These are phyloP conservation scores for Aaosphaeria arxii DNA, from an alignment of 2,329 filamentous ascomycete genomes.

Conservation along the genomic window DNA sequence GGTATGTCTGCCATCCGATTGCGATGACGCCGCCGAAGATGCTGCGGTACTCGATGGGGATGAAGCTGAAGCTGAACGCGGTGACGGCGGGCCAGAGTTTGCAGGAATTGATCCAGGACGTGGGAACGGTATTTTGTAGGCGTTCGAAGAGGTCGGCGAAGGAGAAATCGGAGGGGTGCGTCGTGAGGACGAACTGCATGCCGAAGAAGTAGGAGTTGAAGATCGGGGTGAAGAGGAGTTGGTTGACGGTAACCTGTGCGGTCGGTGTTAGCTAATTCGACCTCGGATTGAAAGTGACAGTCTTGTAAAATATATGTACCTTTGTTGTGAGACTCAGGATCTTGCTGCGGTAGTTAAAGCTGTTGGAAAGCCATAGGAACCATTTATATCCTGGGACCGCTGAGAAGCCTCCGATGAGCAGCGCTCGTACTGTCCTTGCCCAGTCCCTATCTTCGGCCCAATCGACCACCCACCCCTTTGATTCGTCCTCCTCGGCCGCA, in stretches of 20 bases:
- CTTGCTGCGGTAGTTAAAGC: slow-evolving; percentile 81
- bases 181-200: slow-evolving; percentile 47
- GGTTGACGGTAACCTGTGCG: slow-evolving; percentile 69
- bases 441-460: slow-evolving; percentile 45
- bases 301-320: slow-evolving; percentile 12
- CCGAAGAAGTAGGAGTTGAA: slow-evolving; percentile 54
- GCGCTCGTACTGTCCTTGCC: slow-evolving; percentile 63
- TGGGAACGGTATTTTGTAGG: slow-evolving; percentile 71
- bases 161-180: slow-evolving; percentile 36
- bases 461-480: slow-evolving; percentile 35
- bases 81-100: slow-evolving; percentile 89
- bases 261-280: neutral
- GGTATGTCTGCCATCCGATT: slow-evolving; percentile 89
- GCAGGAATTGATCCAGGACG: slow-evolving; percentile 72
- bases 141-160: slow-evolving; percentile 64
- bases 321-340: slow-evolving; percentile 70
- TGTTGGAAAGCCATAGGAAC: slow-evolving; percentile 74
- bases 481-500: slow-evolving; percentile 12
- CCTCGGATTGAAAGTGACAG: neutral
- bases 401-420: slow-evolving; percentile 69
- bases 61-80: slow-evolving; percentile 81
- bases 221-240: slow-evolving; percentile 72
- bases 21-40: slow-evolving; percentile 75
- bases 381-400: slow-evolving; percentile 80
- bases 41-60: slow-evolving; percentile 74